These are phyloP conservation scores for Xylaria digitata DNA, from an alignment of 2,329 filamentous ascomycete genomes.

Conservation along the genomic window DNA sequence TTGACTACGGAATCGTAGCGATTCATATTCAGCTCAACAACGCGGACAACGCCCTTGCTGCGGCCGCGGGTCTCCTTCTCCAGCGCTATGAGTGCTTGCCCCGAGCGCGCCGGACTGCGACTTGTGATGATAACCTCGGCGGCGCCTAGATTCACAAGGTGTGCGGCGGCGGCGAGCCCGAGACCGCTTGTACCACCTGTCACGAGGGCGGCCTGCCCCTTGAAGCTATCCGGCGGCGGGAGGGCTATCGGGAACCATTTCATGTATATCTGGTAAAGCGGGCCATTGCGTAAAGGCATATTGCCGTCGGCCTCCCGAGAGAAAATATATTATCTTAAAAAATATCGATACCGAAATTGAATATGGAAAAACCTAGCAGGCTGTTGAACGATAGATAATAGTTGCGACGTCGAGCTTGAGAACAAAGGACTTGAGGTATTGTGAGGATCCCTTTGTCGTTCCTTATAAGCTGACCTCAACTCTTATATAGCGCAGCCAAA, in stretches of 20 bases:
- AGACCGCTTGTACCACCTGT: slow-evolving; percentile 57
- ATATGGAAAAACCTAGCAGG: neutral
- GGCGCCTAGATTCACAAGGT: slow-evolving; percentile 56
- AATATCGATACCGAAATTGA: neutral
- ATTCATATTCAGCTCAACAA: slow-evolving; percentile 46
- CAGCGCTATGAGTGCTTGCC: slow-evolving; percentile 53
- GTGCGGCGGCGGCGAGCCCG: slow-evolving; percentile 54
- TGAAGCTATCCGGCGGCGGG: slow-evolving; percentile 41
- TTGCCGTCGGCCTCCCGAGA: slow-evolving; percentile 5
- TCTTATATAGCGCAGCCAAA: slow-evolving; percentile 2
- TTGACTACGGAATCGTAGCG: slow-evolving; percentile 43
- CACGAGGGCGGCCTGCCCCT: slow-evolving; percentile 52
- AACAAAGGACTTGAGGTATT: neutral
- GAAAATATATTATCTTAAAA: neutral
- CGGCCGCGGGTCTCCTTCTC: slow-evolving; percentile 43
- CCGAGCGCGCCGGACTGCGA: slow-evolving; percentile 52
- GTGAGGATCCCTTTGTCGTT: neutral
- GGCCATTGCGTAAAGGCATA: slow-evolving; percentile 27
- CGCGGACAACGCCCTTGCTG: slow-evolving; percentile 39
- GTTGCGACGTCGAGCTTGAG: slow-evolving; percentile 1
- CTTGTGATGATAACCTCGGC: slow-evolving; percentile 55
- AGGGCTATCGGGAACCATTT: slow-evolving; percentile 46
- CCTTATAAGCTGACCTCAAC: neutral
- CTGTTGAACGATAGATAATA: neutral
- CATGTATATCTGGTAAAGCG: slow-evolving; percentile 42